Evolutionary conservation across 306 rosid species (phyloP).

Genomic region (Acacia crassicarpa): DNA sequence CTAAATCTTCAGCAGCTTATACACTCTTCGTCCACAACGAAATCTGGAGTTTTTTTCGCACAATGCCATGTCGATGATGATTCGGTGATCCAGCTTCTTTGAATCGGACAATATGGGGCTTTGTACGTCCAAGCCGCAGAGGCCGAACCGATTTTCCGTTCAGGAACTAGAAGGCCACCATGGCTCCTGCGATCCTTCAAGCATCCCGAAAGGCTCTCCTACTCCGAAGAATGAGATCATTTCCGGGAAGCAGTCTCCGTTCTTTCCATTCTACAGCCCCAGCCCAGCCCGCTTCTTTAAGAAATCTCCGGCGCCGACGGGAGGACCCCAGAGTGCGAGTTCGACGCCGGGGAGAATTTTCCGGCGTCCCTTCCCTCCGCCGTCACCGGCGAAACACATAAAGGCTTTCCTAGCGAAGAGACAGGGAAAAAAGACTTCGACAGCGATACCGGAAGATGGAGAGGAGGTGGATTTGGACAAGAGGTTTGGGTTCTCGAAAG

Average conservation of each 20-base stretch:
- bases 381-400: slow-evolving; percentile 98
- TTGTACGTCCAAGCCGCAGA: slow-evolving; percentile 89
- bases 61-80: slow-evolving; percentile 36
- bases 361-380: slow-evolving; percentile 91
- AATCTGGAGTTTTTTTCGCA: not conserved
- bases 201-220: slow-evolving; percentile 48
- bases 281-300: slow-evolving; percentile 75
- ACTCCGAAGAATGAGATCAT: slow-evolving; percentile 48
- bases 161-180: slow-evolving; percentile 41
- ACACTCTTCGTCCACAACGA: not conserved
- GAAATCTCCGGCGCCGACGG: slow-evolving; percentile 60
- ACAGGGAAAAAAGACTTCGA: slow-evolving; percentile 67
- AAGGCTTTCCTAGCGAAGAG: slow-evolving; percentile 73
- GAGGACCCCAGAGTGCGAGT: slow-evolving; percentile 53
- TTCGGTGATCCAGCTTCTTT: slow-evolving; percentile 30
- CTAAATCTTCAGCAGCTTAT: slow-evolving; percentile 36
- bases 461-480: slow-evolving; percentile 80
- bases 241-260: slow-evolving; percentile 65
- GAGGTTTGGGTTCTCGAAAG: slow-evolving; percentile 96
- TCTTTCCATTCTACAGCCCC: slow-evolving; percentile 88
- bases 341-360: slow-evolving; percentile 90
- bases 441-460: slow-evolving; percentile 81
- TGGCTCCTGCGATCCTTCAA: slow-evolving; percentile 40
- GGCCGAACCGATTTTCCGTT: slow-evolving; percentile 63
- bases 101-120: slow-evolving; percentile 63